A percentile compares a stretch with the other conserved stretches of the same genome.
These are phyloP conservation scores for Berkeleyomyces rouxiae DNA, from an alignment of 2,329 filamentous ascomycete species.

Conservation along the genomic window DNA sequence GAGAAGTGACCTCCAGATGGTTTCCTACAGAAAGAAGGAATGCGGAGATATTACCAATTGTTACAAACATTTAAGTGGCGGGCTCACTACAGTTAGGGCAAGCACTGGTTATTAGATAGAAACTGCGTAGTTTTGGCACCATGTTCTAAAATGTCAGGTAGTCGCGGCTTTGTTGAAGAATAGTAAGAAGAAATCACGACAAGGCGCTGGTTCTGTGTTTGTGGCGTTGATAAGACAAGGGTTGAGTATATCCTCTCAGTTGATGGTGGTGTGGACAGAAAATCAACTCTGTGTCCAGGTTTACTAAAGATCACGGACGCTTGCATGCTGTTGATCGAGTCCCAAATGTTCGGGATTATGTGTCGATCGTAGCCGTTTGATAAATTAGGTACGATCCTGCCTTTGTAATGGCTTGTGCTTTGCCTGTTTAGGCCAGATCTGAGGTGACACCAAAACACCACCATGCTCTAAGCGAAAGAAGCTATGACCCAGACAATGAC, in stretches of 20 bases:
- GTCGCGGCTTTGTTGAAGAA: neutral
- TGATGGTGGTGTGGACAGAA: neutral
- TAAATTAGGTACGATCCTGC: neutral
- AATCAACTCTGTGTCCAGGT: neutral
- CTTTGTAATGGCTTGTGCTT: neutral
- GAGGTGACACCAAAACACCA: neutral
- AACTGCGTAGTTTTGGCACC: neutral
- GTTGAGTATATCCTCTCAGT: neutral
- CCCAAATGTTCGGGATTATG: neutral
- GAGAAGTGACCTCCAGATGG: neutral
- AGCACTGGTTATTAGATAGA: neutral
- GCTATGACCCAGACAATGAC: neutral
- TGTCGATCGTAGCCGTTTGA: neutral
- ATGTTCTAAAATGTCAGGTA: neutral
- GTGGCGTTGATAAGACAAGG: neutral
- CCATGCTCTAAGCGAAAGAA: neutral
- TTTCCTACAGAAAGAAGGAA: neutral
- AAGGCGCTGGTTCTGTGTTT: neutral
- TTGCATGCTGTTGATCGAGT: neutral
- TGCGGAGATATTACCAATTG: neutral
- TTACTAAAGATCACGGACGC: neutral
- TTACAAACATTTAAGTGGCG: neutral
- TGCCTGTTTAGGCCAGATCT: neutral
- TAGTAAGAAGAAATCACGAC: neutral
- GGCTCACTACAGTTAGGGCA: neutral